These are phyloP conservation scores for Coelastrella sp. DNA, from an alignment of 139 green algal species.

Conservation along the genomic window DNA sequence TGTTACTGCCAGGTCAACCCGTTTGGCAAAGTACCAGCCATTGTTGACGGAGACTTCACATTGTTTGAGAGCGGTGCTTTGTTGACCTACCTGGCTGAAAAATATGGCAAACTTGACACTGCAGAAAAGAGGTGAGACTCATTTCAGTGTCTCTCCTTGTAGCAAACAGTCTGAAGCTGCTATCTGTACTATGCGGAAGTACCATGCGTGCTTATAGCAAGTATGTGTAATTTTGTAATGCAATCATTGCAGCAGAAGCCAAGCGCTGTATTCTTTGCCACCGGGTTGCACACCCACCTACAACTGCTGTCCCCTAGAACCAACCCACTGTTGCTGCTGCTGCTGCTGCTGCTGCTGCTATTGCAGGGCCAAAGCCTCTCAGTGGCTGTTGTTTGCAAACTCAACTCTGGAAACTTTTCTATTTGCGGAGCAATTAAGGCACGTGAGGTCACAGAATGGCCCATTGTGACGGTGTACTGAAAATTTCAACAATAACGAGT, in stretches of 20 bases:
- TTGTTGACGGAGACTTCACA: conserved; percentile 47
- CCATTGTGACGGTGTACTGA: no score
- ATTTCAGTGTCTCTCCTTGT: no score
- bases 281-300: no score
- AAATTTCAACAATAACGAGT: background rate
- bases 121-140: conserved; percentile 12
- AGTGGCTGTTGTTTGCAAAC: conserved; percentile 61
- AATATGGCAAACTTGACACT: conserved; percentile 36
- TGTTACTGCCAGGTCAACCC: no score
- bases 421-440: conserved; percentile 51
- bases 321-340: background rate
- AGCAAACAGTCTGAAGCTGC: no score
- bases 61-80: conserved; percentile 57
- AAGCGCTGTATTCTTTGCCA: no score
- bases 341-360: background rate
- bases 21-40: conserved; percentile 53
- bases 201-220: no score
- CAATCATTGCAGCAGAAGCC: no score
- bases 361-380: conserved; percentile 18
- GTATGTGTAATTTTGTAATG: no score
- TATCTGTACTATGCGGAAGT: no score
- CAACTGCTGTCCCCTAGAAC: no score
- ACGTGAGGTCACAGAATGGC: no score
- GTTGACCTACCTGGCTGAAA: conserved; percentile 57
- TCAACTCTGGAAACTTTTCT: conserved; percentile 45